phyloP scores from a whole-genome alignment of 805 yeast genomes.

The Isabelozyma heimii region DNA sequence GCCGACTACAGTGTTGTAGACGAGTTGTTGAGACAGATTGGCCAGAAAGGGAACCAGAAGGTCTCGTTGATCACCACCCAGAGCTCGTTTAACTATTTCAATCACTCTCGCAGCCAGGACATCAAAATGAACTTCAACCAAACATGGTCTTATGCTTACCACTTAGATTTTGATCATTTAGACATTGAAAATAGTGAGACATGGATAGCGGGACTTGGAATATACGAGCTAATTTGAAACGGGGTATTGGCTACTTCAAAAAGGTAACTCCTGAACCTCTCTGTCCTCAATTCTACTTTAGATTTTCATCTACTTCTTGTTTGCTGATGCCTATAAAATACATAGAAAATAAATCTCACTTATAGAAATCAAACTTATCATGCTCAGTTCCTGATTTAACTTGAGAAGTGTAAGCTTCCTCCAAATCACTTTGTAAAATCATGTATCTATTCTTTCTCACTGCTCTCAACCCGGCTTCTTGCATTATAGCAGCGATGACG shows the following conservation, averaged over 20 bases:
- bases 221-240: constrained; percentile 37
- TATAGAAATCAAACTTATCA: constrained; percentile 97
- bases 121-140: constrained; percentile 6
- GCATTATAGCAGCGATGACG: constrained; percentile 98
- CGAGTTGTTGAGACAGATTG: constrained; percentile 8
- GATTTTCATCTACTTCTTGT: neutral
- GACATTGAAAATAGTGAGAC: constrained; percentile 48
- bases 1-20: constrained; percentile 23
- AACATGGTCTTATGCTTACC: constrained; percentile 39
- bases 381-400: constrained; percentile 94
- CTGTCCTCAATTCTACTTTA: neutral
- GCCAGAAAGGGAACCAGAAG: neutral
- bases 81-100: constrained; percentile 5
- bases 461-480: constrained; percentile 98
- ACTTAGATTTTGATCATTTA: constrained; percentile 74
- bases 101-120: constrained; percentile 3
- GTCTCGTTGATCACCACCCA: neutral
- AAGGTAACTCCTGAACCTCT: neutral
- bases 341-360: constrained; percentile 37
- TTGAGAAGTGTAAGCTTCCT: constrained; percentile 96
- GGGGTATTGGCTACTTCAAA: too few species aligned
- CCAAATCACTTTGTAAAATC: constrained; percentile 92
- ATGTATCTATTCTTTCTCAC: constrained; percentile 97
- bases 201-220: constrained; percentile 61
- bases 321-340: neutral